Evolutionary conservation across 106 monocot species (phyloP), one percentile per base, ranked within the genome.

Genomic region (Hemerocallis citrina): DNA sequence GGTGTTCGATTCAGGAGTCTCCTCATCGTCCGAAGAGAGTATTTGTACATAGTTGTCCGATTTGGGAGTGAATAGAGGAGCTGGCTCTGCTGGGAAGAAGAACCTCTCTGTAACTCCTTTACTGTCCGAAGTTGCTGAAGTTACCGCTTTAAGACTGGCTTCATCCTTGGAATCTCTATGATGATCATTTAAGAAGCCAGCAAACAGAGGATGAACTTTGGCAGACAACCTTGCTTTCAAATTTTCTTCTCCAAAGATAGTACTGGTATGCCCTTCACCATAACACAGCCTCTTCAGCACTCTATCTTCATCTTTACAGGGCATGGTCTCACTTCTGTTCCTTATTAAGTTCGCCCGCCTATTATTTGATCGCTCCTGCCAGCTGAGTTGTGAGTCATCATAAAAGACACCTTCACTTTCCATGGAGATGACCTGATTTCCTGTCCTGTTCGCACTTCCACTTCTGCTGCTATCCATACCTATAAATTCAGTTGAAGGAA

Each of bases 21-120:
- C 80, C 40, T 87, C 72, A 50, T 85, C 68, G 22, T 78, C 71
- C 2, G 63, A 75, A 17, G 68, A 72, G 37, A 74, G 49, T 23
- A 72, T 52, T 47, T 71, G 55, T 60, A 75, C 62, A 8, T 52
- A 5, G n/a, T 60, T 50, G 1, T 54, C 59, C 21, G 61, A 28
- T 19, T 52, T 68, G 2, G 22, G 1, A 32, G 60, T 62, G 39
- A 31, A 49, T 9, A 46, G 27, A 31, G 73, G 61, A 50, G 16
- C 29, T 10, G 60, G 52, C 39, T 71, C 57, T 34, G 67, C 41
- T 27, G 80, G 67, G 62, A 79, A 82, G 59, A 86, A 81, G 30
- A 81, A 68, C 27, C 13, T 46, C 16, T 54, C 54, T n/a, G n/a
- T n/a, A n/a, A n/a, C n/a, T 59, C 71, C 70, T 54, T 61, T 32